Base-by-base conservation (phyloP, 345 rosid genomes). In the Hypericum androsaemum region DNA sequence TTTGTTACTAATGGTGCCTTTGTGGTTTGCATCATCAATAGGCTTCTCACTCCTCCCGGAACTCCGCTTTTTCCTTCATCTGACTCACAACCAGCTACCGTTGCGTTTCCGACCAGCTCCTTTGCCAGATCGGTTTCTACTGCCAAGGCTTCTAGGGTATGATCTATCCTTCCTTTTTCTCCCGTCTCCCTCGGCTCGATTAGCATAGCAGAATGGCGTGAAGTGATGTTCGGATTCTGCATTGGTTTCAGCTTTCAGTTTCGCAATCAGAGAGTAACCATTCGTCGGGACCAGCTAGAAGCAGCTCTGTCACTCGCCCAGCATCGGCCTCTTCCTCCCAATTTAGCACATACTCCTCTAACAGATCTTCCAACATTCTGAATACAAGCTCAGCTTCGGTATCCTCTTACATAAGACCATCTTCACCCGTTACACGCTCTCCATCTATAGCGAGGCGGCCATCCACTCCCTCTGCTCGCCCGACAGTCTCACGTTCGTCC, bases 1-100 rank as follows among this genome's bases (percentile, higher is more conserved):
- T 22, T 22, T 22, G 4, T 22, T 22, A 22, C 32, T 22, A 22
- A 22, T 22, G 4, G 32, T 22, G 32, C 32, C 32, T 22, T 22
- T 22, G 32, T 22, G 32, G 32, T 22, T 22, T 37, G 57, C n/a
- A 13, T 10, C 63, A 48, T 68, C 50, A 35, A 39, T 59, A 92
- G 98, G 98, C 95, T 92, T 71, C 95, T 92, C 50, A 85, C 98
- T 45, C 98, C 98, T 62, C 98, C 98, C 12, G 96, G 88, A 68
- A 92, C 98, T 65, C 98, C 98, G 13, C 86, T 84, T 39, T 73
- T 71, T 75, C 68, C 85, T 46, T 79, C 88, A 47, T 67, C 78
- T 0, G 83, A 78, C 52, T 73, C 89, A 56, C 88, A 78, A 54
- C 74, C 76, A 42, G 62, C 74, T 38, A 41, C 69, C 0, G 71